Base-by-base conservation (phyloP, 2,329 filamentous ascomycete genomes). In the Alternaria rosae region DNA sequence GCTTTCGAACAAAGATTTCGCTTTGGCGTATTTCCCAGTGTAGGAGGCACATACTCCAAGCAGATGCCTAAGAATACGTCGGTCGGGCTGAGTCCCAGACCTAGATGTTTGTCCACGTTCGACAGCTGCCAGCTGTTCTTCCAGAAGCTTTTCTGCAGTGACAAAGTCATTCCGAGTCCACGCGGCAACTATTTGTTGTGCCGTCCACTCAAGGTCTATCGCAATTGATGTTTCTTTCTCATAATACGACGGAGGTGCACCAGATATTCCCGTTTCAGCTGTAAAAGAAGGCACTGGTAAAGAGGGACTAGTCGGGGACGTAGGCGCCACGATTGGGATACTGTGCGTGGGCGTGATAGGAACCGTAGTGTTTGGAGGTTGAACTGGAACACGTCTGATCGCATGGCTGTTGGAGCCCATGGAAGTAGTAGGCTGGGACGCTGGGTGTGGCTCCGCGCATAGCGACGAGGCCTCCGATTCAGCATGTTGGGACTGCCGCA, bases 1-100 rank as follows among this genome's bases (percentile, higher is more conserved):
- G 21, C 65, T 69, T 43, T 76, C 70, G 47, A 78, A 78, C 28
- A 66, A 61, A 13, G 52, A n/a, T 38, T 77, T 76, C 9, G 75
- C 75, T 51, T 69, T 71, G 3, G 42, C 23, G 38, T 75, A 73
- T n/a, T 76, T 65, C 11, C 76, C 74, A 12, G 59, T 64, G 32
- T 69, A 73, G 5, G 72, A 73, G 25, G 70, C 66, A 50, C 66
- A 70, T 3, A 76, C 67, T 17, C 75, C 75, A 12, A 77, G 66
- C 4, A 76, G 60, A 54, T 76, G 70, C 30, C 66, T 57, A 11
- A 77, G 62, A 15, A 77, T 59, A 17, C 75, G 67, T 15, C 66
- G 57, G 38, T 76, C 70, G 12, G 75, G 75, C 54, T 74, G 74
- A 3, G 59, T 48, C 7, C 65, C 67, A 35, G 54, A 58, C 4